Evolutionary conservation across 306 rosid genomes (phyloP).

Genomic region (Fragaria ananassa): DNA sequence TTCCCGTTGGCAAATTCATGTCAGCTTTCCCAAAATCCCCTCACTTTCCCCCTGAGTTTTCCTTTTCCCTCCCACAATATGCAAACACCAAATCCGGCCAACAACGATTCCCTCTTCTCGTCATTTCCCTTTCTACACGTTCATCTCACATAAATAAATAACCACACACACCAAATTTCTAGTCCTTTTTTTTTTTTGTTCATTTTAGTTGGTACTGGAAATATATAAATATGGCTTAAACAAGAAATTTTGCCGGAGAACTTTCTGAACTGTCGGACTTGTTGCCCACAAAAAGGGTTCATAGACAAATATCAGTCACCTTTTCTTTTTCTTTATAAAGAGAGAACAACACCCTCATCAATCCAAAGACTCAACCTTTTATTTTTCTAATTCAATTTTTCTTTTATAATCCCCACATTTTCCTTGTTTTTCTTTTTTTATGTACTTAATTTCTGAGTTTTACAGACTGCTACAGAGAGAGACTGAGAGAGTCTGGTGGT

Average conservation of each 20-base stretch:
- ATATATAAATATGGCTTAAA: background rate
- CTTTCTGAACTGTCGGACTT: slow-evolving; percentile 73
- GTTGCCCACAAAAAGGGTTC: slow-evolving; percentile 58
- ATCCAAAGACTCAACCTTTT: slow-evolving; percentile 30
- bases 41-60: slow-evolving; percentile 17
- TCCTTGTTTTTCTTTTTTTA: background rate
- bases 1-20: slow-evolving; percentile 17
- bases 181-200: background rate
- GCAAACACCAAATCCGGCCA: slow-evolving; percentile 55
- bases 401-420: background rate
- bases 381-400: background rate
- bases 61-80: slow-evolving; percentile 25
- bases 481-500: slow-evolving; percentile 2
- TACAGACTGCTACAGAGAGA: background rate
- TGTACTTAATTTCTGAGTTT: background rate
- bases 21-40: slow-evolving; percentile 40
- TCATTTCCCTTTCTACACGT: slow-evolving; percentile 44
- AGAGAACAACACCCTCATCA: background rate
- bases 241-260: slow-evolving; percentile 34
- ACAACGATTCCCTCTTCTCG: slow-evolving; percentile 31
- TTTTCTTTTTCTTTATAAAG: background rate
- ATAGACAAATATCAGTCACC: background rate
- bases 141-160: background rate
- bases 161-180: background rate
- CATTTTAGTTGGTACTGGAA: background rate